Percentiles rank a stretch among this genome's conserved stretches.
Evolutionary conservation across 768 basidiomycete genomes (phyloP).

Genomic region (Xerocomus brunneocitrinus): DNA sequence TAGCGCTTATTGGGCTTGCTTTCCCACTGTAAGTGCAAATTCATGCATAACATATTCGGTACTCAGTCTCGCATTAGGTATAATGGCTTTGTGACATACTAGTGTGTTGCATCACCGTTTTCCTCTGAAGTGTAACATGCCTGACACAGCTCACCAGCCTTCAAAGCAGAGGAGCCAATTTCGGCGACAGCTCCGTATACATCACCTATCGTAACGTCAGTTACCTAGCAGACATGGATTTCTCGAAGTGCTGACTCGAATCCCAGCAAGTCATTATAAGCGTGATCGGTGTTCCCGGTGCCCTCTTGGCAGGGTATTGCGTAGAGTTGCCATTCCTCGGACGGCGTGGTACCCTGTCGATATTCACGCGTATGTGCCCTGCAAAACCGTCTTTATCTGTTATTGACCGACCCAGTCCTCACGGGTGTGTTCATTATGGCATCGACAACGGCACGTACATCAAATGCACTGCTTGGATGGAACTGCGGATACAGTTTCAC

Average conservation of each 20-base stretch:
- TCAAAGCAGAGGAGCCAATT: slow-evolving; percentile 58
- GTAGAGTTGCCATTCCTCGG: slow-evolving; percentile 50
- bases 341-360: slow-evolving; percentile 48
- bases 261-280: slow-evolving; percentile 51
- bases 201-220: slow-evolving; percentile 70
- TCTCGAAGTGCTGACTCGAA: slow-evolving; percentile 6
- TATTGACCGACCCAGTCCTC: slow-evolving; percentile 28
- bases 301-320: slow-evolving; percentile 49
- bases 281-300: slow-evolving; percentile 55
- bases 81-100: slow-evolving; percentile 51
- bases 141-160: slow-evolving; percentile 39
- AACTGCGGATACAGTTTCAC: slow-evolving; percentile 57
- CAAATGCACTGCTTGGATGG: slow-evolving; percentile 50
- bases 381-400: background rate
- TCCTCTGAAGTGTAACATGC: background rate
- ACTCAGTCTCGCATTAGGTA: slow-evolving; percentile 31
- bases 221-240: background rate
- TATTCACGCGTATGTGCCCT: slow-evolving; percentile 41
- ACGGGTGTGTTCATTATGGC: slow-evolving; percentile 58
- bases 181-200: slow-evolving; percentile 64
- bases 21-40: slow-evolving; percentile 52
- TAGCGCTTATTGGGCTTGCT: slow-evolving; percentile 72
- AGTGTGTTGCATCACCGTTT: slow-evolving; percentile 27
- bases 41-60: background rate
- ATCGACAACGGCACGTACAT: slow-evolving; percentile 51